phyloP scores from a whole-genome alignment of 2,329 filamentous ascomycete species.

The Trichoderma pleuroti region DNA sequence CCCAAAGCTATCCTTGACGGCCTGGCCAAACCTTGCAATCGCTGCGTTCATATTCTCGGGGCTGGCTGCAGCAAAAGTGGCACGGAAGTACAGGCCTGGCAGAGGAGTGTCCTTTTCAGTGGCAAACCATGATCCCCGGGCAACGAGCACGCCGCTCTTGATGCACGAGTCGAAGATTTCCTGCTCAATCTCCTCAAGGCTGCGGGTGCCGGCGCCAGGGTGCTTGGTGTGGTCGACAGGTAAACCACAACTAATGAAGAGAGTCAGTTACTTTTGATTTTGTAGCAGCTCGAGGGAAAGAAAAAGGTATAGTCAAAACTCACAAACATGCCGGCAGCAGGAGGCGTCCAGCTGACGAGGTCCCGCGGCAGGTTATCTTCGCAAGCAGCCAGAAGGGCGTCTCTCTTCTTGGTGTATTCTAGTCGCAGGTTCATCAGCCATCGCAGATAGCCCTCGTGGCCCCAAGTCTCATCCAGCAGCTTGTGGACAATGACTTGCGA shows the following conservation, averaged over 20 bases:
- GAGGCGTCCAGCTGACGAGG: slow-evolving; percentile 74
- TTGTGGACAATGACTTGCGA: slow-evolving; percentile 83
- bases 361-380: slow-evolving; percentile 71
- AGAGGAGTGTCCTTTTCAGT: slow-evolving; percentile 62
- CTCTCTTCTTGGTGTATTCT: slow-evolving; percentile 76
- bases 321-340: slow-evolving; percentile 92
- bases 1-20: slow-evolving; percentile 59
- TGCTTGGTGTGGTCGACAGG: slow-evolving; percentile 64
- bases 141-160: slow-evolving; percentile 72
- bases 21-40: slow-evolving; percentile 70
- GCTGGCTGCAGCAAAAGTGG: slow-evolving; percentile 81
- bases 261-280: neutral
- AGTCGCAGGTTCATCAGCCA: slow-evolving; percentile 82
- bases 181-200: slow-evolving; percentile 70
- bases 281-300: neutral
- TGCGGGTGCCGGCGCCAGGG: slow-evolving; percentile 52
- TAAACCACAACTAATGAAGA: slow-evolving; percentile 63
- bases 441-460: slow-evolving; percentile 80
- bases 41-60: slow-evolving; percentile 67
- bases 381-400: slow-evolving; percentile 75
- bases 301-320: slow-evolving; percentile 31
- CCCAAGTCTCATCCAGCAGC: slow-evolving; percentile 90
- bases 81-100: slow-evolving; percentile 76
- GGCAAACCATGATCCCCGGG: slow-evolving; percentile 86
- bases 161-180: slow-evolving; percentile 79